Conservation (phyloP, 1,284 basidiomycete genomes). For the Ustilago xerochloae region DNA sequence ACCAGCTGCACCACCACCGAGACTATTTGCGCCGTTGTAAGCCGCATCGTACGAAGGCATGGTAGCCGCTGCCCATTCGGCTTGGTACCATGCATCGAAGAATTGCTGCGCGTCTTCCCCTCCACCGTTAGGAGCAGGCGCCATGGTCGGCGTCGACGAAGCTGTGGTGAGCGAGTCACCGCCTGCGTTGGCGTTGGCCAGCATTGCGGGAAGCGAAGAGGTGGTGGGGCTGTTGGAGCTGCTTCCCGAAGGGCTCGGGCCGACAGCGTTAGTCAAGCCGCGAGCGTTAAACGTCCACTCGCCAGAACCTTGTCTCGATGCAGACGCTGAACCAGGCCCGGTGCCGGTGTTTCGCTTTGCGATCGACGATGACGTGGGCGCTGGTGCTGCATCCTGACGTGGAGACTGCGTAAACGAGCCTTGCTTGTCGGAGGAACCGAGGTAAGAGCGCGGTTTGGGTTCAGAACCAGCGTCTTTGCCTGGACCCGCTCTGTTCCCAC, state of each 20-base stretch:
- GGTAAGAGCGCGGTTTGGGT: background rate
- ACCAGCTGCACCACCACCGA: constrained; percentile 36
- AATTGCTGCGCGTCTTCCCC: constrained; percentile 53
- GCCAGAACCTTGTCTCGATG: constrained; percentile 30
- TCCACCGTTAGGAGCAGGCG: constrained; percentile 22
- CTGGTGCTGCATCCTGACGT: constrained; percentile 9
- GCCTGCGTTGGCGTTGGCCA: background rate
- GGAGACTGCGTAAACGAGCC: constrained; percentile 2
- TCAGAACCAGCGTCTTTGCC: constrained; percentile 1
- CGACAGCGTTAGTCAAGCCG: constrained; percentile 11
- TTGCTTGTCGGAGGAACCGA: background rate
- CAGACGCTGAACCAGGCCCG: constrained; percentile 7
- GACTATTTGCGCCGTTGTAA: constrained; percentile 32
- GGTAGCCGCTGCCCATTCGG: constrained; percentile 51
- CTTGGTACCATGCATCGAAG: constrained; percentile 54
- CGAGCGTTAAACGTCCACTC: constrained; percentile 34
- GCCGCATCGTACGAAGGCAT: constrained; percentile 48
- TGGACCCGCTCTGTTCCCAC: constrained; percentile 1
- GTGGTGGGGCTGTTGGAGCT: constrained; percentile 34
- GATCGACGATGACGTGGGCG: background rate
- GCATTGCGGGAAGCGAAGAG: constrained; percentile 19
- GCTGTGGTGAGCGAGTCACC: constrained; percentile 24
- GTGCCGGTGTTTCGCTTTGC: background rate
- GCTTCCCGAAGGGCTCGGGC: constrained; percentile 30
- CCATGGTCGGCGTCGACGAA: constrained; percentile 30